Conservation (phyloP, 2,329 filamentous ascomycete genomes). For the Sarocladium brachiariae region DNA sequence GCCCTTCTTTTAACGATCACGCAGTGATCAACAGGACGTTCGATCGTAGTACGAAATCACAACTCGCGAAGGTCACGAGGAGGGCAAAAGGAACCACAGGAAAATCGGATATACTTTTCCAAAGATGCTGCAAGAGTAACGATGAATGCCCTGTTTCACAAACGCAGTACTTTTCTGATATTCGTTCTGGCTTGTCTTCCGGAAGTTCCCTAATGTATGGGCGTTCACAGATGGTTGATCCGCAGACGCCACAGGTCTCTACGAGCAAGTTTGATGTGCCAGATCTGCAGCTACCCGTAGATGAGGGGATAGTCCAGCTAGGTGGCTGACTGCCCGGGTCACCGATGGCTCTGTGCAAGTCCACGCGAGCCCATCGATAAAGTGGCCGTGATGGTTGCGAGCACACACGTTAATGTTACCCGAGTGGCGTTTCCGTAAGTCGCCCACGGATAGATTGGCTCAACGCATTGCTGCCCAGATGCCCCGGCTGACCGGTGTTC, state of each 20-base stretch:
- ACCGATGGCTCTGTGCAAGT: too few species aligned
- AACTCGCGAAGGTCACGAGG: not conserved
- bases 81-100: too few species aligned
- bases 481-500: too few species aligned
- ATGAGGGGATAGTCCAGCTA: not conserved
- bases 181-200: too few species aligned
- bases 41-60: not conserved
- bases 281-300: not conserved
- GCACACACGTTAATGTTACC: not conserved
- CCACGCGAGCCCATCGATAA: too few species aligned
- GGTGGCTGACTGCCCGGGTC: not conserved
- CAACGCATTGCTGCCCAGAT: not conserved
- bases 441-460: not conserved
- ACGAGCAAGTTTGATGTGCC: too few species aligned
- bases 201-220: too few species aligned
- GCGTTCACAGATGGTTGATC: too few species aligned
- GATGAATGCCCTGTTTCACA: not conserved
- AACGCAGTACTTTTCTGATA: too few species aligned
- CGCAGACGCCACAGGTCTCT: not conserved
- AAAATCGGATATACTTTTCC: too few species aligned
- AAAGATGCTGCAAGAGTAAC: not conserved
- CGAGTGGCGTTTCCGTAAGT: conserved; percentile 1
- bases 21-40: not conserved
- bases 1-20: not conserved
- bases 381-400: not conserved